Evolutionary conservation across 768 basidiomycete species (phyloP).

Genomic region (Suillus weaverae): DNA sequence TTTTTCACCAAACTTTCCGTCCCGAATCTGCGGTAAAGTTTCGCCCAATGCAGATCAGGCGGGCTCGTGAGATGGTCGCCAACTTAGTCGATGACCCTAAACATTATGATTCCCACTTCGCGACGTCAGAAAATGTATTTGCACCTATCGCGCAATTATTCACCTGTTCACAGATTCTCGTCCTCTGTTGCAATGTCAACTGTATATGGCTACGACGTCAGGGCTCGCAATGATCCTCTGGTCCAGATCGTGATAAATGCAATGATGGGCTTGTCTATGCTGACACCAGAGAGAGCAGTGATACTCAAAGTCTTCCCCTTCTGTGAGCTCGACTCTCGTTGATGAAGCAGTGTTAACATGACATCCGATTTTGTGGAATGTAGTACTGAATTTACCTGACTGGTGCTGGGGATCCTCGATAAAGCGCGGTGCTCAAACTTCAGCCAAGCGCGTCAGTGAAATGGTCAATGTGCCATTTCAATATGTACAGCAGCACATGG

Average conservation of each 20-base stretch:
- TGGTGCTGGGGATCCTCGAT: conserved; percentile 13
- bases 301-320: neutral
- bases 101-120: neutral
- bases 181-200: neutral
- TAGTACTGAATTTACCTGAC: conserved; percentile 12
- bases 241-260: too few relatives aligned
- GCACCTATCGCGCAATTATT: neutral
- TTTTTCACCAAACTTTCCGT: neutral
- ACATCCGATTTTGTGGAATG: too few relatives aligned
- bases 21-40: neutral
- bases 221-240: neutral
- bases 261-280: too few relatives aligned
- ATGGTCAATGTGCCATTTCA: conserved; percentile 7
- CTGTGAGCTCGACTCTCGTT: conserved; percentile 6
- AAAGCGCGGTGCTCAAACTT: conserved; percentile 6
- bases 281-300: neutral
- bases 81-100: neutral
- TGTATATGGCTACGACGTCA: neutral
- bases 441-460: neutral
- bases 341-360: neutral
- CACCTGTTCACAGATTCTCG: neutral
- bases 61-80: neutral
- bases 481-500: conserved; percentile 12
- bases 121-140: neutral
- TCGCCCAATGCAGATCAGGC: neutral